Conservation (phyloP, 495 filamentous ascomycete genomes). For the Neurospora pannonica region DNA sequence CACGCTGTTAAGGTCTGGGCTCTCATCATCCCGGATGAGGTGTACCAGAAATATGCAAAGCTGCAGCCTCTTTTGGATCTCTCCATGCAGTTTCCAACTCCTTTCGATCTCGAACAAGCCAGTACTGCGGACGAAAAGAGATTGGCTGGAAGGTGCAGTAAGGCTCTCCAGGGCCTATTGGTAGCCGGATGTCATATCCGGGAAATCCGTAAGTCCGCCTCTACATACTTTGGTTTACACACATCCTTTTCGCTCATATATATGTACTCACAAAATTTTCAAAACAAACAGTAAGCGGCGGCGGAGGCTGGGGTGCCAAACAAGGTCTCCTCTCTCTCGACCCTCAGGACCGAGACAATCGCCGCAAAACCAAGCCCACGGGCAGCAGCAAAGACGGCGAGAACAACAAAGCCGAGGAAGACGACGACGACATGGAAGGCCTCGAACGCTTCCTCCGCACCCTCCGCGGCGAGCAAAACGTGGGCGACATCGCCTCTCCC, state of each 20-base stretch:
- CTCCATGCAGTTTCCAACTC: neutral
- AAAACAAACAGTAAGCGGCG: constrained; percentile 58
- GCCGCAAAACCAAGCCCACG: constrained; percentile 10
- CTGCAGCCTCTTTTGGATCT: neutral
- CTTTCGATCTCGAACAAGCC: neutral
- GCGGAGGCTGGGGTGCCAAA: constrained; percentile 85
- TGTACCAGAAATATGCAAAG: neutral
- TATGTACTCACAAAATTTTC: constrained; percentile 4
- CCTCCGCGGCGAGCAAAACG: constrained; percentile 14
- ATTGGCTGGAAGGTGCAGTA: neutral
- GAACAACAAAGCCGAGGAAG: constrained; percentile 19
- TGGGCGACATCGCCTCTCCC: constrained; percentile 25
- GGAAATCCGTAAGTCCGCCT: constrained; percentile 43
- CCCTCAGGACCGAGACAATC: constrained; percentile 37
- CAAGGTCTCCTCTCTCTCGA: constrained; percentile 76
- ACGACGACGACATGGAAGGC: constrained; percentile 17
- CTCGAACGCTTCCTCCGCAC: constrained; percentile 21
- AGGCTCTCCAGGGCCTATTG: constrained; percentile 2
- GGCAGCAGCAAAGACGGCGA: constrained; percentile 13
- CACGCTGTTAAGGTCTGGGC: constrained; percentile 65
- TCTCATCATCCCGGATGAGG: constrained; percentile 44
- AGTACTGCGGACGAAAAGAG: neutral
- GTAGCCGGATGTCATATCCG: constrained; percentile 47
- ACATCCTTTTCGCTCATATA: neutral
- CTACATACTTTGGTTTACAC: neutral